phyloP scores from a whole-genome alignment of 768 basidiomycete genomes.

The Psilocybe azurescens region DNA sequence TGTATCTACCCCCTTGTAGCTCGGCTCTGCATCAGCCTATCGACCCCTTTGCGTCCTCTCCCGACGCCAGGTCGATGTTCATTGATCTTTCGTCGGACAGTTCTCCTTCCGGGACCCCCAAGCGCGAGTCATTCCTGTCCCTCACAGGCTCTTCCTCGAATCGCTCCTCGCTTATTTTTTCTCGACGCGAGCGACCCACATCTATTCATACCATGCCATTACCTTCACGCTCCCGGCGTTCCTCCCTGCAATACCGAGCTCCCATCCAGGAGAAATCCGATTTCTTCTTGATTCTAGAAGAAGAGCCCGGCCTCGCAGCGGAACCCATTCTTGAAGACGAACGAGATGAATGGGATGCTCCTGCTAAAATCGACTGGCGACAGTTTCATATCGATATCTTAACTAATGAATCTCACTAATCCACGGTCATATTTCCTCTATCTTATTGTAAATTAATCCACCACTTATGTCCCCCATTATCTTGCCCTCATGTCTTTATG shows the following conservation, averaged over 20 bases:
- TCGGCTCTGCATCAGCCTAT: slow-evolving; percentile 27
- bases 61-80: slow-evolving; percentile 49
- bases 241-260: slow-evolving; percentile 30
- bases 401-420: slow-evolving; percentile 27
- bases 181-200: slow-evolving; percentile 26
- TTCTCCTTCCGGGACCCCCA: slow-evolving; percentile 26
- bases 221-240: slow-evolving; percentile 30
- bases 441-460: slow-evolving; percentile 6
- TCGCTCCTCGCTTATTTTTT: slow-evolving; percentile 25
- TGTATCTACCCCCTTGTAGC: slow-evolving; percentile 5
- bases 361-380: slow-evolving; percentile 56
- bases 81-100: slow-evolving; percentile 39
- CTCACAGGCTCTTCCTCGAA: slow-evolving; percentile 39
- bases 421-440: neutral
- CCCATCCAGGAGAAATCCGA: slow-evolving; percentile 36
- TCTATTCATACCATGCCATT: slow-evolving; percentile 33
- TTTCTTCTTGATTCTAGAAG: slow-evolving; percentile 45
- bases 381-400: slow-evolving; percentile 58
- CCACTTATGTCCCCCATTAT: neutral
- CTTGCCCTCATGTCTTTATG: neutral
- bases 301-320: slow-evolving; percentile 33
- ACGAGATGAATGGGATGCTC: slow-evolving; percentile 38
- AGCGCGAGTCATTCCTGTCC: slow-evolving; percentile 48
- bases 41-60: slow-evolving; percentile 47
- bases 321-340: slow-evolving; percentile 25